Percentiles rank a stretch among this genome's conserved stretches.
Evolutionary conservation across 1,284 basidiomycete species (phyloP).

Genomic region (Tilletia walkeri): DNA sequence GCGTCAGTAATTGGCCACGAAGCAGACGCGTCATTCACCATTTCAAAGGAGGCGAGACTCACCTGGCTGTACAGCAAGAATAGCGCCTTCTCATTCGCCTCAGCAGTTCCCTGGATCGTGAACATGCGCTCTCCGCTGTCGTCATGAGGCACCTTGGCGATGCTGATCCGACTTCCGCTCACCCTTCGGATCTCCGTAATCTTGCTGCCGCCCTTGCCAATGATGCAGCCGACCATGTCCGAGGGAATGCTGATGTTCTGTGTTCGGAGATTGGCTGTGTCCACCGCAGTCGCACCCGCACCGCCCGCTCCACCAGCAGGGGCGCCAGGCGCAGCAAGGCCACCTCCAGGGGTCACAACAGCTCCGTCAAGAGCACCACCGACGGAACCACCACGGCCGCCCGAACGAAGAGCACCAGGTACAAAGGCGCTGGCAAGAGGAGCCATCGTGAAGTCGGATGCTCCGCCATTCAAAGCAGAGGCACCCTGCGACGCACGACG

Average conservation of each 20-base stretch:
- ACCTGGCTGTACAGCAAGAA: slow-evolving; percentile 91
- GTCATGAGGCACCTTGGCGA: slow-evolving; percentile 96
- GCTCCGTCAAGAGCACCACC: slow-evolving; percentile 41
- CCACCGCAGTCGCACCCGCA: slow-evolving; percentile 53
- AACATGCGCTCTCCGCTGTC: slow-evolving; percentile 99
- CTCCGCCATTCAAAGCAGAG: slow-evolving; percentile 5
- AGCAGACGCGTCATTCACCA: neutral
- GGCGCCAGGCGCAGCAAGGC: slow-evolving; percentile 34
- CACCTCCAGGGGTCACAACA: slow-evolving; percentile 47
- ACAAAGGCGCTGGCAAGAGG: slow-evolving; percentile 14
- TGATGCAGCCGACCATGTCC: slow-evolving; percentile 77
- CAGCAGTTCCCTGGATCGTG: slow-evolving; percentile 93
- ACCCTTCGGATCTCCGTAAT: slow-evolving; percentile 97
- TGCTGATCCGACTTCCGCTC: slow-evolving; percentile 93
- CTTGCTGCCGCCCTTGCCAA: slow-evolving; percentile 90
- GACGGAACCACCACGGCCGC: slow-evolving; percentile 19
- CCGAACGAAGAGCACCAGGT: slow-evolving; percentile 7
- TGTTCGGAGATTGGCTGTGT: slow-evolving; percentile 76
- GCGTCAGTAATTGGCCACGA: neutral
- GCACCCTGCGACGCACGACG: slow-evolving; percentile 14
- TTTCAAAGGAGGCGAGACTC: neutral
- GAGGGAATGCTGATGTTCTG: slow-evolving; percentile 96
- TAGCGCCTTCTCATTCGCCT: slow-evolving; percentile 66
- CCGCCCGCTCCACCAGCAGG: slow-evolving; percentile 37
- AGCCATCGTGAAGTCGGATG: slow-evolving; percentile 17